Evolutionary conservation across 2,329 filamentous ascomycete genomes (phyloP).

Genomic region (Talaromyces albobiverticillius): DNA sequence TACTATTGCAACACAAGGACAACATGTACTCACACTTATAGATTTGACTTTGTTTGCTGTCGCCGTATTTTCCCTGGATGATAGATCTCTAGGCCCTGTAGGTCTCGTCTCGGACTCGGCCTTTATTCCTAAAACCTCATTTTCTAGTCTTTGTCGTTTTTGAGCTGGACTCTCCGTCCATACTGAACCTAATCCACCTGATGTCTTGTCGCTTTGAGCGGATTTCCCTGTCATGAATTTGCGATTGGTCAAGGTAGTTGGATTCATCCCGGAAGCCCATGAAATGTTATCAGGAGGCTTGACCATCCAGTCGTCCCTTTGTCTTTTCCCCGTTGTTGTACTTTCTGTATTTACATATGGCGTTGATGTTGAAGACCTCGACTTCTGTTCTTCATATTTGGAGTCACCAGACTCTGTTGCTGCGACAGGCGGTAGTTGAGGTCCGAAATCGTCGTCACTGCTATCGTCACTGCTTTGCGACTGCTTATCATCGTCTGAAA

Average conservation of each 20-base stretch:
- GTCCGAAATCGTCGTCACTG: conserved; percentile 40
- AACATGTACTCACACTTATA: conserved; percentile 45
- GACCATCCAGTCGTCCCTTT: conserved; percentile 78
- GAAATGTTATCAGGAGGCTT: conserved; percentile 58
- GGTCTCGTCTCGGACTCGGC: conserved; percentile 22
- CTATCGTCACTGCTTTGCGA: conserved; percentile 31
- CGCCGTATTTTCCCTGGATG: conserved; percentile 36
- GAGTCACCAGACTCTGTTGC: background rate
- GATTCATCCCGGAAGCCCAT: conserved; percentile 64
- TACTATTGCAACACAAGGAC: background rate
- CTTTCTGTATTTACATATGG: background rate
- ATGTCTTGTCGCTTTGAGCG: conserved; percentile 43
- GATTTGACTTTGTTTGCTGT: conserved; percentile 53
- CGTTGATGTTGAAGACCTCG: background rate
- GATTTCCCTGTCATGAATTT: conserved; percentile 73
- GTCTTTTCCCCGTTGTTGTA: conserved; percentile 2
- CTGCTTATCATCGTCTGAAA: conserved; percentile 21
- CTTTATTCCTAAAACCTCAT: conserved; percentile 74
- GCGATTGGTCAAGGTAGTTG: conserved; percentile 74
- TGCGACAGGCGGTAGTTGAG: conserved; percentile 23
- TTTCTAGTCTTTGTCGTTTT: conserved; percentile 73
- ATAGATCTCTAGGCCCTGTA: conserved; percentile 16
- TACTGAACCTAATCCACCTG: conserved; percentile 52
- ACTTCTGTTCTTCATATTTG: background rate
- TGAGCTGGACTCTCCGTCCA: conserved; percentile 92